Conservation (phyloP, 2,329 filamentous ascomycete genomes). For the Madurella fahalii region DNA sequence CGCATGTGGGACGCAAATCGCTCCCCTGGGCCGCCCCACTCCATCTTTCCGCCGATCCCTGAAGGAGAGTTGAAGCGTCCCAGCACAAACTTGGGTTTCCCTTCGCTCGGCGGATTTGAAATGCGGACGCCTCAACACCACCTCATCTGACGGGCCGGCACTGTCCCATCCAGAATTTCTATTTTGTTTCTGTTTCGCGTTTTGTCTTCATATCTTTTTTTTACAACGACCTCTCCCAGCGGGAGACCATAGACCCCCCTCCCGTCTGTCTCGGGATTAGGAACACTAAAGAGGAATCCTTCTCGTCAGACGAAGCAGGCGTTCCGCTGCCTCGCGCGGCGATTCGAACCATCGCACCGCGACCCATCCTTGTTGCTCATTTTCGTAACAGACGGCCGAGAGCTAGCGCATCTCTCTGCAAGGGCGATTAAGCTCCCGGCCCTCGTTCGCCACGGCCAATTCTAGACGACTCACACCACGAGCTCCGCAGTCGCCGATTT, state of each 20-base stretch:
- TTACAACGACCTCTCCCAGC: neutral
- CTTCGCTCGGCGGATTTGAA: neutral
- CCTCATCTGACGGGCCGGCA: neutral
- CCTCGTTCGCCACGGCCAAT: neutral
- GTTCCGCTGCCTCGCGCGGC: slow-evolving; percentile 2
- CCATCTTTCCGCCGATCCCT: slow-evolving; percentile 4
- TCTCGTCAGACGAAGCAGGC: neutral
- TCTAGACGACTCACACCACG: too few relatives aligned
- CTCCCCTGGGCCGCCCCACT: neutral
- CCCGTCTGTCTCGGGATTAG: neutral
- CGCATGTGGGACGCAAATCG: slow-evolving; percentile 3
- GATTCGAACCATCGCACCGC: neutral
- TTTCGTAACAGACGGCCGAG: neutral
- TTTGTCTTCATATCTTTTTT: neutral
- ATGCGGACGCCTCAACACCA: neutral
- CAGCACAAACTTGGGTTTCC: neutral
- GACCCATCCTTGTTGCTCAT: slow-evolving; percentile 10
- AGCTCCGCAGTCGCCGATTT: neutral
- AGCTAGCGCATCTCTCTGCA: neutral
- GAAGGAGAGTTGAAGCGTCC: neutral
- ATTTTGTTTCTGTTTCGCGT: neutral
- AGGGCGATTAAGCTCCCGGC: neutral
- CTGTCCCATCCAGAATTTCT: neutral
- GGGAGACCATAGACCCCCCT: neutral
- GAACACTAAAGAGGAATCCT: too few relatives aligned